Evolutionary conservation across 148 eudicot species (phyloP).

Genomic region (Dianthus caryophyllus): DNA sequence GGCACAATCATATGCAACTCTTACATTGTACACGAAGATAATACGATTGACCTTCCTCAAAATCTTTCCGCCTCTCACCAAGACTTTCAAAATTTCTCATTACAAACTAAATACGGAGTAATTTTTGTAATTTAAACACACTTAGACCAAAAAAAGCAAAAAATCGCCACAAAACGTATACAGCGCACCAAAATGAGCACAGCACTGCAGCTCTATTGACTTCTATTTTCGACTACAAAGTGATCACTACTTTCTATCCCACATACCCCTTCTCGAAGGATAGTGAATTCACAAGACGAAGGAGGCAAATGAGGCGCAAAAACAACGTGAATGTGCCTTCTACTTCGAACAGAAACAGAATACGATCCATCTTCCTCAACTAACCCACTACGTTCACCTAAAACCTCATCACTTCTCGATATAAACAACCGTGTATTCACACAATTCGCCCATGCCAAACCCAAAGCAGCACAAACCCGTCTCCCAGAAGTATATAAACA

Average conservation of each 20-base stretch:
- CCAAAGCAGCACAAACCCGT: constrained; percentile 75
- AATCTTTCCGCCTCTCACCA: neutral
- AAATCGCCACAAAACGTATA: neutral
- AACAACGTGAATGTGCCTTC: constrained; percentile 54
- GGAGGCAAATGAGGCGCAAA: constrained; percentile 89
- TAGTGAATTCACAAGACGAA: constrained; percentile 61
- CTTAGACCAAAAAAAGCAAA: neutral
- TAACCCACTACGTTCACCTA: constrained; percentile 33
- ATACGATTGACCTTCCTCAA: neutral
- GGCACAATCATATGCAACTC: neutral
- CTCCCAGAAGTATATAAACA: constrained; percentile 50
- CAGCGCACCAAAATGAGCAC: neutral
- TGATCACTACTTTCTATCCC: constrained; percentile 39
- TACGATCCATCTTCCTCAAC: constrained; percentile 31
- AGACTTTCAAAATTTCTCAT: neutral
- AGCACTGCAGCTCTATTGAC: neutral
- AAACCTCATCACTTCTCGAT: constrained; percentile 52
- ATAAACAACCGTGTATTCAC: constrained; percentile 61
- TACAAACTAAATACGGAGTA: neutral
- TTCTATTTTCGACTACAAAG: neutral
- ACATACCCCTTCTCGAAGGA: constrained; percentile 58
- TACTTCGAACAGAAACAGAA: constrained; percentile 27
- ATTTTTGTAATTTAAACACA: neutral
- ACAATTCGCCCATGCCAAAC: constrained; percentile 83
- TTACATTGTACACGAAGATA: neutral